A percentile compares a stretch with the other conserved stretches of the same genome.
These are phyloP conservation scores for Crassisporium funariophilum DNA, from an alignment of 768 basidiomycete genomes.

Conservation along the genomic window DNA sequence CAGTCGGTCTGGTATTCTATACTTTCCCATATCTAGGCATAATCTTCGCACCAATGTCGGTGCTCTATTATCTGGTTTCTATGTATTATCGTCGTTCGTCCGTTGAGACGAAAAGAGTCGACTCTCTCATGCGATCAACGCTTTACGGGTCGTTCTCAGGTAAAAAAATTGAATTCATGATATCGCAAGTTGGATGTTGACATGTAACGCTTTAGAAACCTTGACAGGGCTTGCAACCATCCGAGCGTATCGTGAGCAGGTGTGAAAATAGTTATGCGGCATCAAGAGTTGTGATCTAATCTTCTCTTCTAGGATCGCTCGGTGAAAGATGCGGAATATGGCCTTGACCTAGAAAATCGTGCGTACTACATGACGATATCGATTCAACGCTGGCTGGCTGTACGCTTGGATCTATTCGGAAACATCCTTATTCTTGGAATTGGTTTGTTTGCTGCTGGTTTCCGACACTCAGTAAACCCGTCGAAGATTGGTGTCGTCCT, in stretches of 20 bases:
- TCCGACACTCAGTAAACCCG: conserved; percentile 58
- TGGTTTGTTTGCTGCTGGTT: conserved; percentile 69
- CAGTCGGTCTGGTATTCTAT: conserved; percentile 63
- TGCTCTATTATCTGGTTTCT: conserved; percentile 57
- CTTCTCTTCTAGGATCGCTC: conserved; percentile 43
- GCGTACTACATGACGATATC: conserved; percentile 69
- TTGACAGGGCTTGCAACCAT: conserved; percentile 67
- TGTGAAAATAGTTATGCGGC: conserved; percentile 16
- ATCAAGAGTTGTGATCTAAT: neutral
- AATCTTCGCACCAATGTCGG: conserved; percentile 53
- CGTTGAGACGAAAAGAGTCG: conserved; percentile 66
- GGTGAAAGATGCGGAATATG: conserved; percentile 51
- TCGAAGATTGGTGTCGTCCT: conserved; percentile 58
- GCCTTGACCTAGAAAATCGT: conserved; percentile 59
- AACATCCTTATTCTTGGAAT: conserved; percentile 73
- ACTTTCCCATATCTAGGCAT: conserved; percentile 70
- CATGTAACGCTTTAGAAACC: conserved; percentile 44
- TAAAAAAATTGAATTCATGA: conserved; percentile 19
- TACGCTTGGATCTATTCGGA: conserved; percentile 69
- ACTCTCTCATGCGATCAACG: conserved; percentile 60
- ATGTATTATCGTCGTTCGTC: conserved; percentile 62
- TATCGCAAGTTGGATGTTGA: neutral
- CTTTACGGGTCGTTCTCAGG: conserved; percentile 63
- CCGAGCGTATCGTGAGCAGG: conserved; percentile 60
- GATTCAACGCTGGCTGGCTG: conserved; percentile 66